phyloP scores from a whole-genome alignment of 352 stramenopile species.

The Globisporangium nunn region DNA sequence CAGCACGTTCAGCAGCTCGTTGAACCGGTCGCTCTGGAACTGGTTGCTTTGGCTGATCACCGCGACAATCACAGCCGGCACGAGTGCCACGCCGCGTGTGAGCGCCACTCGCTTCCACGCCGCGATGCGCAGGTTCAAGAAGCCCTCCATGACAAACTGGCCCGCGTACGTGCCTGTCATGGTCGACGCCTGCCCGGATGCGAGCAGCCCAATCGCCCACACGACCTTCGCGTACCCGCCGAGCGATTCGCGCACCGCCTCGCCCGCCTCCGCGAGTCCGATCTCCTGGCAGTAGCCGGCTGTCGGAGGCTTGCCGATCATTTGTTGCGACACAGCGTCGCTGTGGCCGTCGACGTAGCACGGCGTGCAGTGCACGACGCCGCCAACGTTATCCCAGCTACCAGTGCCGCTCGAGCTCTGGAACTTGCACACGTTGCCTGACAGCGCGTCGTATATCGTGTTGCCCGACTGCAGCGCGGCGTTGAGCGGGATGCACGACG shows the following conservation, averaged over 20 bases:
- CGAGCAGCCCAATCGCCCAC: slow-evolving; percentile 89
- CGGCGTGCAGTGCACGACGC: slow-evolving; percentile 19
- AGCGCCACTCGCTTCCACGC: slow-evolving; percentile 81
- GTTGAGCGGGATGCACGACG: slow-evolving; percentile 49
- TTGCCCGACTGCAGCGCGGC: slow-evolving; percentile 39
- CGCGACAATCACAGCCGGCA: slow-evolving; percentile 69
- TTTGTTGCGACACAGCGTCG: slow-evolving; percentile 1
- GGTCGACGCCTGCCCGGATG: slow-evolving; percentile 84
- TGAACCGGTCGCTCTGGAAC: slow-evolving; percentile 59
- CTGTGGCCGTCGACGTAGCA: slow-evolving; percentile 43
- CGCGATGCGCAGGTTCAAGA: slow-evolving; percentile 79
- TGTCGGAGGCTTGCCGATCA: slow-evolving; percentile 8
- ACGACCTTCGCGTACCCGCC: slow-evolving; percentile 59
- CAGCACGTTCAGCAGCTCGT: slow-evolving; percentile 81
- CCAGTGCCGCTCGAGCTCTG: neutral
- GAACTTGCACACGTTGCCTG: slow-evolving; percentile 47
- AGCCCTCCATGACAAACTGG: slow-evolving; percentile 93
- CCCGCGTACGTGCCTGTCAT: slow-evolving; percentile 93
- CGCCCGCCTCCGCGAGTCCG: slow-evolving; percentile 58
- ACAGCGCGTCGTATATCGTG: slow-evolving; percentile 55
- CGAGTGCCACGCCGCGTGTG: slow-evolving; percentile 81
- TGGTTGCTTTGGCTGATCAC: slow-evolving; percentile 46
- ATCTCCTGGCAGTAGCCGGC: slow-evolving; percentile 78
- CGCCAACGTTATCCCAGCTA: neutral
- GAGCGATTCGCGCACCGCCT: slow-evolving; percentile 53